phyloP scores from a whole-genome alignment of 1,284 basidiomycete genomes.

The Microbotryum intermedium region DNA sequence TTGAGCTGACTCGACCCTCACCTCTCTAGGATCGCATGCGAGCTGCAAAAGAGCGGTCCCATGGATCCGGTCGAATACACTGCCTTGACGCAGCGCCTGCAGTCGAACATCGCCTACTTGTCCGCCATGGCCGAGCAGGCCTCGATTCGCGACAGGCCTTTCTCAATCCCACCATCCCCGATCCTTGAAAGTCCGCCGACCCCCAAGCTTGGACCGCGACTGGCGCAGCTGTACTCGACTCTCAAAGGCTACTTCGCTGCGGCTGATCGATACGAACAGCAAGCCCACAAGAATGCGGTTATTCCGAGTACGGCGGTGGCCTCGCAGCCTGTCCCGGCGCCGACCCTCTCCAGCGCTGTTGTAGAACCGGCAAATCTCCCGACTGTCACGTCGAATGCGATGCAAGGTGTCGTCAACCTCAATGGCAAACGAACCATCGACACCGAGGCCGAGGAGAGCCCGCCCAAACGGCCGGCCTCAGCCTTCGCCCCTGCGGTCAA shows the following conservation, averaged over 20 bases:
- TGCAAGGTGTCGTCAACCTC: too few species aligned
- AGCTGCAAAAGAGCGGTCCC: conserved; percentile 9
- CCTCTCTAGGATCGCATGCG: conserved; percentile 12
- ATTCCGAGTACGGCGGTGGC: not conserved
- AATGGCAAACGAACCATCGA: too few species aligned
- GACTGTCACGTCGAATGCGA: too few species aligned
- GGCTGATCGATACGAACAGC: conserved; percentile 20
- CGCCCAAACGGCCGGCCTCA: too few species aligned
- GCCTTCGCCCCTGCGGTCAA: too few species aligned
- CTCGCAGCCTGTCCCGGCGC: too few species aligned
- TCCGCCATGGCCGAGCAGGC: conserved; percentile 13
- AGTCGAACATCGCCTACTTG: conserved; percentile 23
- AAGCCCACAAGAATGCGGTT: not conserved
- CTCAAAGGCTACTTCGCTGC: conserved; percentile 26
- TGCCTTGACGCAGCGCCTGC: conserved; percentile 21
- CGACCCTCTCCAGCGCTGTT: too few species aligned
- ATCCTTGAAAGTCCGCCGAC: conserved; percentile 20
- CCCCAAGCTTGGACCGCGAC: conserved; percentile 9
- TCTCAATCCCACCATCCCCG: not conserved
- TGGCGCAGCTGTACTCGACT: conserved; percentile 5
- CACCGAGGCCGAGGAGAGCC: too few species aligned
- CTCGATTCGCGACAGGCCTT: conserved; percentile 1
- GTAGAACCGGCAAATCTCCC: too few species aligned
- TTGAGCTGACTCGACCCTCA: not conserved
- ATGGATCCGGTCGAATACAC: conserved; percentile 10